phyloP scores from a whole-genome alignment of 2,329 filamentous ascomycete genomes.

The Fusarium sp. region DNA sequence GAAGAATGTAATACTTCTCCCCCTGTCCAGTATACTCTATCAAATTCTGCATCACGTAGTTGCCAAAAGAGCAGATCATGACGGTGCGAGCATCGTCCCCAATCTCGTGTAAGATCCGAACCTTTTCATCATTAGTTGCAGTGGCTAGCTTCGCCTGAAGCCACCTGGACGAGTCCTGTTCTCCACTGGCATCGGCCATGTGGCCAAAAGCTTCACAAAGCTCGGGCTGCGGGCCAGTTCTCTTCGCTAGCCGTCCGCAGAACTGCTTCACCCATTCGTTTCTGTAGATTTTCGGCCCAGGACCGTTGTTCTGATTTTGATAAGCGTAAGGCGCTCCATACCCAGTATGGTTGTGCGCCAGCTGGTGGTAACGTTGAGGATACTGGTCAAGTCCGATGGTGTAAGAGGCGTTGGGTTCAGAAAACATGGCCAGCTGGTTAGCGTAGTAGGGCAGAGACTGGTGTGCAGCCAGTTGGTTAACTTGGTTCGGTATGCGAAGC shows the following conservation, averaged over 20 bases:
- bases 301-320: conserved; percentile 66
- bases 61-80: conserved; percentile 97
- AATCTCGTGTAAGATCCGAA: conserved; percentile 89
- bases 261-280: background rate
- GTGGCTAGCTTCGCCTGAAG: conserved; percentile 93
- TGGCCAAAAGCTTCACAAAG: conserved; percentile 90
- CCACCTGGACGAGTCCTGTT: conserved; percentile 95
- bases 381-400: conserved; percentile 54
- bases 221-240: conserved; percentile 76
- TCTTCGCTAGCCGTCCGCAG: conserved; percentile 62
- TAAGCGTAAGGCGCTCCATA: conserved; percentile 51
- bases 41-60: conserved; percentile 98
- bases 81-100: conserved; percentile 85
- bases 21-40: conserved; percentile 95
- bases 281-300: conserved; percentile 53
- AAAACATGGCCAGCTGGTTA: conserved; percentile 46
- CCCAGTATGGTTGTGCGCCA: conserved; percentile 44
- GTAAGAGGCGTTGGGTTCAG: conserved; percentile 52
- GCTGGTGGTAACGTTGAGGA: conserved; percentile 50
- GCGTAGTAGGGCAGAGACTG: conserved; percentile 51
- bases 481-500: conserved; percentile 51
- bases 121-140: conserved; percentile 96
- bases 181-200: conserved; percentile 93
- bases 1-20: conserved; percentile 89
- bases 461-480: conserved; percentile 43